Conservation (phyloP, 306 rosid genomes). For the Myrica gale region DNA sequence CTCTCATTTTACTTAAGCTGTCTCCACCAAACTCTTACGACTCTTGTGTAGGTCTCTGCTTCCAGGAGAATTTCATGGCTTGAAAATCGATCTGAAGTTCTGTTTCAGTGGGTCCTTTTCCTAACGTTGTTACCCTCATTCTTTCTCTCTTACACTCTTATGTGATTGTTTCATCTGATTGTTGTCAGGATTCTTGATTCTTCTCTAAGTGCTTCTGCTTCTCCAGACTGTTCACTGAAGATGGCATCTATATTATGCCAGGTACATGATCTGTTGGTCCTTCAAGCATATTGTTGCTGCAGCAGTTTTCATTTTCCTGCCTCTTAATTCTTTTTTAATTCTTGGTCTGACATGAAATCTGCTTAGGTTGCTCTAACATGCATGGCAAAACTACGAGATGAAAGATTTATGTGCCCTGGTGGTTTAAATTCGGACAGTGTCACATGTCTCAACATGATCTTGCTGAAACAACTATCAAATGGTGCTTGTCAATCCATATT, state of each 20-base stretch:
- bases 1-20: slow-evolving; percentile 25
- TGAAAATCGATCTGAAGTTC: slow-evolving; percentile 78
- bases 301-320: slow-evolving; percentile 8
- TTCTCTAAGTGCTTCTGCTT: slow-evolving; percentile 82
- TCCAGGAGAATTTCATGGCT: slow-evolving; percentile 81
- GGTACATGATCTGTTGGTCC: slow-evolving; percentile 40
- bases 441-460: slow-evolving; percentile 77
- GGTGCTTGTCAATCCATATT: slow-evolving; percentile 92
- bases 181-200: slow-evolving; percentile 74
- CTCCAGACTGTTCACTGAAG: slow-evolving; percentile 91
- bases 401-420: slow-evolving; percentile 79
- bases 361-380: slow-evolving; percentile 86
- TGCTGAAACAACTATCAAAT: slow-evolving; percentile 79
- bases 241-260: slow-evolving; percentile 90
- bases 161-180: slow-evolving; percentile 26
- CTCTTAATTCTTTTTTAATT: slow-evolving; percentile 10
- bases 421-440: slow-evolving; percentile 70
- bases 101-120: slow-evolving; percentile 69
- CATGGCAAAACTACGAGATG: slow-evolving; percentile 95
- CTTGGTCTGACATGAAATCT: slow-evolving; percentile 21
- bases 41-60: slow-evolving; percentile 57
- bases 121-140: slow-evolving; percentile 14
- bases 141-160: slow-evolving; percentile 2
- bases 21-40: slow-evolving; percentile 1
- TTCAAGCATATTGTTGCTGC: slow-evolving; percentile 13